Base-by-base conservation (phyloP, 2,329 filamentous ascomycete species). In the Zymoseptoria brevis region DNA sequence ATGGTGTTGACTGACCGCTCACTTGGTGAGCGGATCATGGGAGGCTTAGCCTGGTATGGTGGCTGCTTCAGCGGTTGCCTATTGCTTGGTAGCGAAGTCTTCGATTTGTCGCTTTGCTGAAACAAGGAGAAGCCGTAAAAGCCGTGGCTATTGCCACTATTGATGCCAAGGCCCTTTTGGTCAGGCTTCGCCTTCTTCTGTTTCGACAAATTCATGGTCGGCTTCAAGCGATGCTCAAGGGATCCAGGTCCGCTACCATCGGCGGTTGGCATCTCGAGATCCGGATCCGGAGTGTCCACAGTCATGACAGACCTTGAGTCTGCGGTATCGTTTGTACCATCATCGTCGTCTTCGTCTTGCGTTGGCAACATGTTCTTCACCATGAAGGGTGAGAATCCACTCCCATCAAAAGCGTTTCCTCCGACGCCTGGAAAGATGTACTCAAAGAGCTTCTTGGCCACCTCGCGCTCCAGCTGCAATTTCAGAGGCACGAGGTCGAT, bases 341-440 rank as follows among this genome's bases (percentile, higher is more conserved):
- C 75, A 57, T 83, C 80, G 62, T 84, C 75, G 8, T 73, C 73
- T 52, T 78, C 76, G 19, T 78, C 76, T 30, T 76, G 71, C 1
- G 73, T 65, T 71, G 74, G 77, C 35, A 79, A 70, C 71, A 79
- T 79, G 55, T 81, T 75, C 66, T 79, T 81, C 57, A 82, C 76
- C 72, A 81, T 74, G 70, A 87, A 85, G 0, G 87, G 84, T 5
- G 85, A 86, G 57, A 85, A 83, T 41, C 80, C 81, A 60, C 82
- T 83, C 30, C 75, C 75, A 53, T 77, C 77, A 22, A 70, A 74
- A 11, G 72, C 74, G 58, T 74, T 76, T 66, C 72, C 75, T 73
- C 86, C 86, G 66, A 89, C 84, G 9, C 88, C 90, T 0, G 94
- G 95, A 78, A 99, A 99, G 67, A 99, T 90, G 74, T 99, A 99